Evolutionary conservation across 371 early-diverging fungal species (phyloP).

Genomic region (Mucor saturninus): DNA sequence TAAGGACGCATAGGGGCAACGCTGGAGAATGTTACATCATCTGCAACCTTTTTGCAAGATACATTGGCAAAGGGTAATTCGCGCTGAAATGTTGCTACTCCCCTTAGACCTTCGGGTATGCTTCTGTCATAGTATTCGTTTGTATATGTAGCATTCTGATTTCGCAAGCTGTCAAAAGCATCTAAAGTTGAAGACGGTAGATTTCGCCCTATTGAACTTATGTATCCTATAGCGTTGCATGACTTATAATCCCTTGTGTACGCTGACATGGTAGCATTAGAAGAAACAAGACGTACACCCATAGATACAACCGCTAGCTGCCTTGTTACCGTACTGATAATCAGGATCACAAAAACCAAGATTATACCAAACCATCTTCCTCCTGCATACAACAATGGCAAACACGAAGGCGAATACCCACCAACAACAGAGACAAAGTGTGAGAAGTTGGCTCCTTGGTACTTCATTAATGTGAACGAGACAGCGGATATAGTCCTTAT

Average conservation of each 20-base stretch:
- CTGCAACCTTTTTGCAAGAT: too few species aligned
- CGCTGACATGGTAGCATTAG: not conserved
- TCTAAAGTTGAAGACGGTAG: not conserved
- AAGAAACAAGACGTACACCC: not conserved
- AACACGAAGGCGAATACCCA: not conserved
- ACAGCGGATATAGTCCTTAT: not conserved
- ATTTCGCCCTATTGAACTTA: not conserved
- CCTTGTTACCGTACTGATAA: not conserved
- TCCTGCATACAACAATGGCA: not conserved
- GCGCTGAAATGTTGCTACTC: not conserved
- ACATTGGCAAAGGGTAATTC: not conserved
- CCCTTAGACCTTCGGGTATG: not conserved
- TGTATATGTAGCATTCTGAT: not conserved
- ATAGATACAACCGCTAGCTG: not conserved
- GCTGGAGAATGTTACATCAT: too few species aligned
- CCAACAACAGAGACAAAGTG: not conserved
- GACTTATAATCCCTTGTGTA: not conserved
- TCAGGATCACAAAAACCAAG: not conserved
- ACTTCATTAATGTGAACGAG: not conserved
- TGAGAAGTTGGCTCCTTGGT: not conserved
- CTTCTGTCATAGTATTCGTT: not conserved
- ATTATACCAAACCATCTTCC: not conserved
- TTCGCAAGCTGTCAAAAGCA: not conserved
- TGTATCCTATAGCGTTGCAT: not conserved
- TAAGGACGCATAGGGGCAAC: too few species aligned